These are phyloP conservation scores for Mycena metata DNA, from an alignment of 768 basidiomycete species.

Conservation along the genomic window DNA sequence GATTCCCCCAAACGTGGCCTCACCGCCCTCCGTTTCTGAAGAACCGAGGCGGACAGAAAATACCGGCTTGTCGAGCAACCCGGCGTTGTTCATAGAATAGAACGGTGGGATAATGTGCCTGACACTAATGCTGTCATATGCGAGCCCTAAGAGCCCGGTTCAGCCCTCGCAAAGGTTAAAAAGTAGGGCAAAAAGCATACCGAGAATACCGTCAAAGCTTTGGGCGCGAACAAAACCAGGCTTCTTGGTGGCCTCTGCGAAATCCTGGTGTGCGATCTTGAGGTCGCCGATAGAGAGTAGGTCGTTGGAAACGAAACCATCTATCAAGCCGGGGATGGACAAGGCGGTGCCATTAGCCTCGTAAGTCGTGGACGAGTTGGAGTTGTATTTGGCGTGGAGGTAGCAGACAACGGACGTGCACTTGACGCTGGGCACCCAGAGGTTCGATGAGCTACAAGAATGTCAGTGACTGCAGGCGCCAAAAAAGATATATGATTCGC, in stretches of 20 bases:
- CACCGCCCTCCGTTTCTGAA: constrained; percentile 90
- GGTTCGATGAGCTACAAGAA: constrained; percentile 79
- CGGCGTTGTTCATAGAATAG: constrained; percentile 90
- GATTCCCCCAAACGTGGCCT: constrained; percentile 92
- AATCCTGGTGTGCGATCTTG: constrained; percentile 79
- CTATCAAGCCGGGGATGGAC: constrained; percentile 86
- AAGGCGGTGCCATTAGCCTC: no score
- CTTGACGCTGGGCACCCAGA: constrained; percentile 88
- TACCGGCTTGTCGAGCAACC: constrained; percentile 86
- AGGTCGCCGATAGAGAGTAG: constrained; percentile 86
- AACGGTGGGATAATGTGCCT: constrained; percentile 94
- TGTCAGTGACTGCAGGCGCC: constrained; percentile 21
- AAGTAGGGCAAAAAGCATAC: background rate
- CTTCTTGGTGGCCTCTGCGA: constrained; percentile 96
- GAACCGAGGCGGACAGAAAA: constrained; percentile 95
- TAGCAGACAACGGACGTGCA: constrained; percentile 96
- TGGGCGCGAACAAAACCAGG: constrained; percentile 98
- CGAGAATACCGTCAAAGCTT: constrained; percentile 66
- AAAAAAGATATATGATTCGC: constrained; percentile 4
- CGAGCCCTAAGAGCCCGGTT: constrained; percentile 98
- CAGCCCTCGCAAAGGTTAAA: background rate
- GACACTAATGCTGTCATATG: constrained; percentile 94
- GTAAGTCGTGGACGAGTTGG: no score
- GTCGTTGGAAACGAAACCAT: constrained; percentile 94
- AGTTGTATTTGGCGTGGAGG: constrained; percentile 93